These are phyloP conservation scores for Plasmodium cynomolgi DNA, from an alignment of 169 alveolate genomes.

Conservation along the genomic window DNA sequence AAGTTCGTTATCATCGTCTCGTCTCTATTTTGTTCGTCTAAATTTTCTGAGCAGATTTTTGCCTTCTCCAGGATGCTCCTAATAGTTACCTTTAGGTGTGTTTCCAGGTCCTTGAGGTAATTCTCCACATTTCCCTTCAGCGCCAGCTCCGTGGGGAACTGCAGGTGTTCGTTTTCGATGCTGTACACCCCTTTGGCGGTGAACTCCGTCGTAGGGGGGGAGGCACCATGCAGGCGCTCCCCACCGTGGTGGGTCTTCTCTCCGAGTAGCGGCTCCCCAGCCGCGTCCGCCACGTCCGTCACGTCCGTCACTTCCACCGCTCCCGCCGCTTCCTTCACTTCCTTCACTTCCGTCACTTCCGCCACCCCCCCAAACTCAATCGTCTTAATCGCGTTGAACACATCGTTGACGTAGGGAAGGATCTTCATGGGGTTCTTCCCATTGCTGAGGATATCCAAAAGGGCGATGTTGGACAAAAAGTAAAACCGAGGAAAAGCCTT, in stretches of 20 bases:
- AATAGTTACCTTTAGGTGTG: constrained; percentile 80
- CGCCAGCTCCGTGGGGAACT: constrained; percentile 18
- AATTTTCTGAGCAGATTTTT: constrained; percentile 35
- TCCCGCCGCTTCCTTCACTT: neutral
- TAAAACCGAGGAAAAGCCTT: constrained; percentile 97
- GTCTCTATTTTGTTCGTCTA: constrained; percentile 77
- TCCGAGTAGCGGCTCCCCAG: neutral
- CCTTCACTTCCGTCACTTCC: neutral
- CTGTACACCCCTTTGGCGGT: constrained; percentile 70
- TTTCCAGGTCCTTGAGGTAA: constrained; percentile 68
- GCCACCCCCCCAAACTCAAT: constrained; percentile 22
- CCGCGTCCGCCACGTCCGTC: neutral
- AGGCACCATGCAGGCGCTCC: neutral
- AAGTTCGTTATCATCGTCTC: constrained; percentile 94
- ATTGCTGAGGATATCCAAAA: constrained; percentile 94
- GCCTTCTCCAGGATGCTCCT: constrained; percentile 83
- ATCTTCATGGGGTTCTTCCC: constrained; percentile 94
- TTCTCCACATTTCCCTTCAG: constrained; percentile 64
- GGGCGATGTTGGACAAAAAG: constrained; percentile 96
- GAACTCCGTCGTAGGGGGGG: constrained; percentile 8
- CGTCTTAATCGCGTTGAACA: constrained; percentile 52
- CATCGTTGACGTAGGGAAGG: constrained; percentile 31
- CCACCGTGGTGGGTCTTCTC: neutral
- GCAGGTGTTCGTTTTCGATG: constrained; percentile 58
- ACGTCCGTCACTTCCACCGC: neutral